phyloP scores from a whole-genome alignment of 2,329 filamentous ascomycete genomes.

The Incumbomyces lentus region DNA sequence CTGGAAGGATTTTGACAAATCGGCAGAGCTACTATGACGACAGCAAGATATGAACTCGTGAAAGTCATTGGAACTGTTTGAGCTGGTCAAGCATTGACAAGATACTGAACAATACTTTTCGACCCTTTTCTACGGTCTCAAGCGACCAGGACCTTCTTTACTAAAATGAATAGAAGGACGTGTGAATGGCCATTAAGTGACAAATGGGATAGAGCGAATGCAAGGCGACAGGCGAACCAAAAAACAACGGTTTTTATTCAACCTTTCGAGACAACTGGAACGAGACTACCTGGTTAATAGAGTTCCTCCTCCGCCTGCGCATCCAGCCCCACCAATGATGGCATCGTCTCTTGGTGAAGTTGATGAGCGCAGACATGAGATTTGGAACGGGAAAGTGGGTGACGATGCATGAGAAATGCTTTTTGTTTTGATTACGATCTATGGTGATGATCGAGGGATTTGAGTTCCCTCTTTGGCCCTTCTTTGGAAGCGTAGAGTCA shows the following conservation, averaged over 20 bases:
- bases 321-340: neutral
- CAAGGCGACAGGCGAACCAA: neutral
- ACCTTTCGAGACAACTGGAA: neutral
- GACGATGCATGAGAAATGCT: constrained; percentile 7
- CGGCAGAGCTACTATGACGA: neutral
- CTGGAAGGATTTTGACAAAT: neutral
- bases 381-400: constrained; percentile 7
- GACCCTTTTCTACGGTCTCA: no score
- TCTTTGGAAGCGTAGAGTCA: constrained; percentile 18
- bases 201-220: constrained; percentile 7
- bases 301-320: constrained; percentile 1
- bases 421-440: neutral
- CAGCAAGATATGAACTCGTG: neutral
- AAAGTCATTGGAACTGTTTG: no score
- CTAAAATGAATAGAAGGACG: neutral
- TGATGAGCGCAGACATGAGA: neutral
- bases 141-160: neutral
- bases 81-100: no score
- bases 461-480: constrained; percentile 22
- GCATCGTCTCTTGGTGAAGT: constrained; percentile 3
- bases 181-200: neutral
- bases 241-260: neutral
- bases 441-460: constrained; percentile 17
- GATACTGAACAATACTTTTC: no score
- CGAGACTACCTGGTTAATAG: constrained; percentile 5